phyloP scores from a whole-genome alignment of 2,329 filamentous ascomycete species.

The Didymosphaeria variabile region DNA sequence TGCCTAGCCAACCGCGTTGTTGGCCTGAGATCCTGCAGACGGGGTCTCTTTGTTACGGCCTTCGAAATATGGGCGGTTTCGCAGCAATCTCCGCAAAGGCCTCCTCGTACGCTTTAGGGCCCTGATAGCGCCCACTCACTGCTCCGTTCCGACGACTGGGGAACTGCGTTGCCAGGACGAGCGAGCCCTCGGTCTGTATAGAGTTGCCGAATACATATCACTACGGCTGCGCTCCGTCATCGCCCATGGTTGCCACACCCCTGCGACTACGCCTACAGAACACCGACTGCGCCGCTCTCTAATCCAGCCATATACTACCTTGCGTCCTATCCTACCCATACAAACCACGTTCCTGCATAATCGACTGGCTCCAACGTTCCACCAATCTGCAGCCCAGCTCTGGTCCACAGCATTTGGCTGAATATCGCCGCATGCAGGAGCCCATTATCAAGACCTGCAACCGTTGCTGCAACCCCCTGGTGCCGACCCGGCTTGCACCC shows the following conservation, averaged over 20 bases:
- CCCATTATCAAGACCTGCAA: constrained; percentile 37
- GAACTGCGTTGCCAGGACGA: constrained; percentile 20
- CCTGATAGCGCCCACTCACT: constrained; percentile 21
- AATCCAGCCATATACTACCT: constrained; percentile 38
- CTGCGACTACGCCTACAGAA: constrained; percentile 21
- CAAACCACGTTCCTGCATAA: constrained; percentile 34
- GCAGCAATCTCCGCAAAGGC: constrained; percentile 35
- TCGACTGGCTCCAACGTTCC: constrained; percentile 24
- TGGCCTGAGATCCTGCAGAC: constrained; percentile 30
- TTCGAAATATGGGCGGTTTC: constrained; percentile 28
- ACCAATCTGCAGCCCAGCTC: constrained; percentile 27
- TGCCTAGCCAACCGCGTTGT: constrained; percentile 30
- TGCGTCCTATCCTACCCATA: constrained; percentile 32
- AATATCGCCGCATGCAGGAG: constrained; percentile 42
- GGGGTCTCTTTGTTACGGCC: constrained; percentile 25
- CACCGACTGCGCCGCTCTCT: constrained; percentile 30
- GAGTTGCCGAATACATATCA: constrained; percentile 31
- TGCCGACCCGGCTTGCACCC: constrained; percentile 33
- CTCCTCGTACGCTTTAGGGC: constrained; percentile 20
- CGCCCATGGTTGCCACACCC: constrained; percentile 27
- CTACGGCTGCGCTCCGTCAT: constrained; percentile 20
- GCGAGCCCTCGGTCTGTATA: constrained; percentile 23
- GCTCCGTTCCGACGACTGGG: constrained; percentile 28
- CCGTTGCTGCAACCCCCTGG: constrained; percentile 30
- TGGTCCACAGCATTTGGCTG: constrained; percentile 31